Evolutionary conservation across 2,329 filamentous ascomycete species (phyloP), one percentile per base, ranked within the genome.

Genomic region (Aspergillus sergii): DNA sequence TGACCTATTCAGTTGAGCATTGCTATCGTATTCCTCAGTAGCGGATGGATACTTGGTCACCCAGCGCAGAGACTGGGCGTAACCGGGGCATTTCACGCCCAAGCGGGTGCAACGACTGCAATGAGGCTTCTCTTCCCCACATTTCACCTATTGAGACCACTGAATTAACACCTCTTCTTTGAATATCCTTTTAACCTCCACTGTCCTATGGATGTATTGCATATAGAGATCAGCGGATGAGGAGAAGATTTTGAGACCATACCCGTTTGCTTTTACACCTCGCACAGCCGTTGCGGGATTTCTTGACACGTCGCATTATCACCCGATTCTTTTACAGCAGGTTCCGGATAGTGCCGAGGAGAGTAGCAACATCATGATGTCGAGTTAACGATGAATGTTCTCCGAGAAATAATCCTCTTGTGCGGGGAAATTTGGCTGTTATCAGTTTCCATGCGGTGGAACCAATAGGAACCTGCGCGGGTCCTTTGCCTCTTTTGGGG

Each of bases 311-410:
- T 57, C 76, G 73, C 77, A 79, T 79, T 67, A 65, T 83, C 45
- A 81, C 82, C 63, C 72, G 78, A 36, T 72, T 81, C 60, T 75
- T 74, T 57, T 80, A 77, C 65, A 74, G 75, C 34, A 79, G 81
- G 63, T 60, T 63, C 9, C 81, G 79, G 79, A 70, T 80, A 11
- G 76, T 73, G 16, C 72, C 78, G 56, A 68, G 81, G 23, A 72
- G 81, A 65, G 67, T 75, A 55, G 63, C 32, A 39, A 56, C 51
- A 55, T 55, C 30, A 39, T 39, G 51, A 55, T 23, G 21, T 34
- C 4, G 32, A 21, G 30, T 39, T 21, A 23, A 23, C 21, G 51
- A 55, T 12, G 16, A 10, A 19, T 26, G 51, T 54, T 50, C 30
- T 9, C 46, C 46, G 26, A 28, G 39, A 45, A 45, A 45, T 30